Evolutionary conservation across 2,329 filamentous ascomycete species (phyloP).

Genomic region (Monosporascus sp.): DNA sequence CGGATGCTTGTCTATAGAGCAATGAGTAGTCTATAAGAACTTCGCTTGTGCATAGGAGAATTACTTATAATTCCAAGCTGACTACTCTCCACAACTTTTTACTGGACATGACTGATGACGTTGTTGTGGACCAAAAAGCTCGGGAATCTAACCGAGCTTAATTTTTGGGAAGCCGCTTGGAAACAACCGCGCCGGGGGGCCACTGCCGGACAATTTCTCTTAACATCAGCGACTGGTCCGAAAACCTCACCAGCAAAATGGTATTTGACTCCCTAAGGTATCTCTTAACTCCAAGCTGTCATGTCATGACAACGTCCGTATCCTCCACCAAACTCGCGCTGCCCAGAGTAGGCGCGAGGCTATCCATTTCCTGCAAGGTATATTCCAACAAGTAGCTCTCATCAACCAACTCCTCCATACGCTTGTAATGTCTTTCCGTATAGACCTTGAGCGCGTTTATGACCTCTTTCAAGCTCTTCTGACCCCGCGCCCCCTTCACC

Average conservation of each 20-base stretch:
- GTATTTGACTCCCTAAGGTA: not conserved
- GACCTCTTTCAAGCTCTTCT: slow-evolving; percentile 73
- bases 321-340: slow-evolving; percentile 33
- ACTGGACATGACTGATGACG: too few species aligned
- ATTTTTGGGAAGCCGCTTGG: not conserved
- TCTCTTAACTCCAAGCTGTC: not conserved
- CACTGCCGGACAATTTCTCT: not conserved
- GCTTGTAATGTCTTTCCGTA: slow-evolving; percentile 86
- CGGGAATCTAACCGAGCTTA: not conserved
- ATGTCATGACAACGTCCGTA: slow-evolving; percentile 37
- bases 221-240: not conserved
- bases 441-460: slow-evolving; percentile 84
- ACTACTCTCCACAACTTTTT: too few species aligned
- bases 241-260: not conserved
- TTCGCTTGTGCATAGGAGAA: too few species aligned
- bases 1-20: too few species aligned
- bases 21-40: too few species aligned
- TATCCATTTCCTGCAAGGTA: slow-evolving; percentile 90
- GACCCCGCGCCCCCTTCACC: slow-evolving; percentile 50
- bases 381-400: slow-evolving; percentile 95
- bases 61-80: too few species aligned
- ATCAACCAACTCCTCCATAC: slow-evolving; percentile 84
- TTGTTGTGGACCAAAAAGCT: not conserved
- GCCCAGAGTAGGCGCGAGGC: slow-evolving; percentile 45
- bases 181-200: not conserved